Conservation (phyloP, 345 rosid genomes). For the Eucalyptus viminalis region DNA sequence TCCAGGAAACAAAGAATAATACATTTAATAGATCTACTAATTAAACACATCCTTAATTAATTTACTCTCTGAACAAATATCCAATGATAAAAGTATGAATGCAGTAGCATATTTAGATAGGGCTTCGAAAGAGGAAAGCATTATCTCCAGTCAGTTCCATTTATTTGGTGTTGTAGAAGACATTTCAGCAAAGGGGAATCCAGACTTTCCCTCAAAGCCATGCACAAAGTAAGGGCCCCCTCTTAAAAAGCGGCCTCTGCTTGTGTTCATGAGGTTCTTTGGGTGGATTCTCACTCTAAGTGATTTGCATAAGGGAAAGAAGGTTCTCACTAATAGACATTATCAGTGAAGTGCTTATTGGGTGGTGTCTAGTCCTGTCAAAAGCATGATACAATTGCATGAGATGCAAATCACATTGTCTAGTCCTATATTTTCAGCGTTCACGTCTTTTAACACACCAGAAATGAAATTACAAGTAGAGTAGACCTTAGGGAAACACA, state of each 20-base stretch:
- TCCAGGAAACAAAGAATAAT: neutral
- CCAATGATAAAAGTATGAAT: neutral
- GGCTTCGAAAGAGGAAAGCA: neutral
- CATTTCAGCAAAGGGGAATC: neutral
- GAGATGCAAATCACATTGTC: neutral
- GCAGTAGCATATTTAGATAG: neutral
- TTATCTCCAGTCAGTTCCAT: neutral
- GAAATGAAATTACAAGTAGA: neutral
- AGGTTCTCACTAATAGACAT: neutral
- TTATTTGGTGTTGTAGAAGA: neutral
- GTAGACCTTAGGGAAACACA: neutral
- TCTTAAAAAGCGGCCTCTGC: neutral
- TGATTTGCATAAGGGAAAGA: neutral
- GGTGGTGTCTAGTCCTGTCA: neutral
- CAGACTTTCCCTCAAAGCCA: neutral
- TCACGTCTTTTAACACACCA: neutral
- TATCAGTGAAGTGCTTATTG: neutral
- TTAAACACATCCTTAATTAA: neutral
- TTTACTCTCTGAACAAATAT: neutral
- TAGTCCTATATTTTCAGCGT: neutral
- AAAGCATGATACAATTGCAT: neutral
- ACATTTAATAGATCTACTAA: neutral
- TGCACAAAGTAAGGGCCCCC: neutral
- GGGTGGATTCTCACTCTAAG: neutral
- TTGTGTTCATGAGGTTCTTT: neutral